These are phyloP conservation scores for Tetrapisispora taiwanensis DNA, from an alignment of 805 yeast species.

Conservation along the genomic window DNA sequence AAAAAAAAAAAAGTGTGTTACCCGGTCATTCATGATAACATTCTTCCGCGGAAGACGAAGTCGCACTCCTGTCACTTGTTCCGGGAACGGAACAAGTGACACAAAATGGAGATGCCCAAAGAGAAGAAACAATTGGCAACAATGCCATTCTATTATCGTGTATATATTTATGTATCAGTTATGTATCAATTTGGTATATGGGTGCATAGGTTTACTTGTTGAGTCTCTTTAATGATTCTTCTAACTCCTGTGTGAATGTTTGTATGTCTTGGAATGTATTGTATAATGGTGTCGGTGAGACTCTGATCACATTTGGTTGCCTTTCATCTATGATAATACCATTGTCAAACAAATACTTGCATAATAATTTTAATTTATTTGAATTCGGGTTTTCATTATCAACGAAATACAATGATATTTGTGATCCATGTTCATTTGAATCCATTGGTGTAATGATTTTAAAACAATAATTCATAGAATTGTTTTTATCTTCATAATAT, in stretches of 20 bases:
- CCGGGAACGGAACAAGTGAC: neutral
- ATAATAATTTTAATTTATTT: constrained; percentile 52
- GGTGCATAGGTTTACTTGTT: no score
- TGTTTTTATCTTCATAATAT: constrained; percentile 17
- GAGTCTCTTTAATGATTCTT: constrained; percentile 18
- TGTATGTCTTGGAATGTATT: constrained; percentile 62
- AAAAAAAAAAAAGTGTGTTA: neutral
- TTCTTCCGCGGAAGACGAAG: no score
- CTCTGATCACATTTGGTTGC: constrained; percentile 77
- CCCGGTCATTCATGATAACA: neutral
- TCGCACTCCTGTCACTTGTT: no score
- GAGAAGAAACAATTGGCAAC: no score
- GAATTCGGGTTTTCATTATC: constrained; percentile 25
- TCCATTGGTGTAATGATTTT: constrained; percentile 64
- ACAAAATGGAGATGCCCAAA: no score
- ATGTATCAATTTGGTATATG: no score
- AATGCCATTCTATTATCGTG: neutral
- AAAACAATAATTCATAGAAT: constrained; percentile 34
- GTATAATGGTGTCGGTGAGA: constrained; percentile 83
- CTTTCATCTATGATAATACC: constrained; percentile 85
- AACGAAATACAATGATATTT: constrained; percentile 62
- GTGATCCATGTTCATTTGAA: constrained; percentile 61
- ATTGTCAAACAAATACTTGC: constrained; percentile 32
- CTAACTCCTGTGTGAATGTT: constrained; percentile 35
- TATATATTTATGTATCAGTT: neutral